Conservation (phyloP, 257 asterid species). For the Leonotis leonurus region DNA sequence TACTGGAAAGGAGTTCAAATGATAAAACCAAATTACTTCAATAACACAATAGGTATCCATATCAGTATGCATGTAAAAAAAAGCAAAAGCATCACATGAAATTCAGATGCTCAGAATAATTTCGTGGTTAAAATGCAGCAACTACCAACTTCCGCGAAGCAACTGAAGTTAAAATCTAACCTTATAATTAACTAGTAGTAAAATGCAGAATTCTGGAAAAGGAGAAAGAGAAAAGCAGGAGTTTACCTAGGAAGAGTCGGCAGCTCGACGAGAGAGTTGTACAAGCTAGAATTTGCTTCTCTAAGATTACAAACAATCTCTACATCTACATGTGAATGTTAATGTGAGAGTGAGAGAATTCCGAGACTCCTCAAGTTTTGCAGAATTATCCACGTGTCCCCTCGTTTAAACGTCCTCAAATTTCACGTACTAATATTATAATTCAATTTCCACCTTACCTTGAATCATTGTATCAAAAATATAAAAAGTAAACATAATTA, state of each 20-base stretch:
- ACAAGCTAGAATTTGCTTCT: no score
- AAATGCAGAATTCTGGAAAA: not conserved
- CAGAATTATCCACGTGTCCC: not conserved
- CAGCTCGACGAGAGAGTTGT: not conserved
- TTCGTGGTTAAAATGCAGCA: not conserved
- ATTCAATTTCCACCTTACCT: no score
- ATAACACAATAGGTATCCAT: no score
- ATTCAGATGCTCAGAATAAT: not conserved
- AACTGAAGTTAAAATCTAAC: not conserved
- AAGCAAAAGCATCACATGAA: not conserved
- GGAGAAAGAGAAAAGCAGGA: not conserved
- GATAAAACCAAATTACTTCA: conserved; percentile 1
- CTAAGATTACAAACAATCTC: no score
- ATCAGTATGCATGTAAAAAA: no score
- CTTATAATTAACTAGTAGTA: not conserved
- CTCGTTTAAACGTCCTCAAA: no score
- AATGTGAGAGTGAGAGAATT: no score
- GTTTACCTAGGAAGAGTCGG: not conserved
- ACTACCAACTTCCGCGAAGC: not conserved
- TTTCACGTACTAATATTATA: no score
- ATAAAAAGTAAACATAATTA: no score
- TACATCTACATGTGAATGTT: not conserved
- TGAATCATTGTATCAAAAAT: no score
- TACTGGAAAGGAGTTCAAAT: not conserved
- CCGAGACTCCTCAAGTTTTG: not conserved